These are phyloP conservation scores for Crepidotus sp. DNA, from an alignment of 1,284 basidiomycete genomes.

Conservation along the genomic window DNA sequence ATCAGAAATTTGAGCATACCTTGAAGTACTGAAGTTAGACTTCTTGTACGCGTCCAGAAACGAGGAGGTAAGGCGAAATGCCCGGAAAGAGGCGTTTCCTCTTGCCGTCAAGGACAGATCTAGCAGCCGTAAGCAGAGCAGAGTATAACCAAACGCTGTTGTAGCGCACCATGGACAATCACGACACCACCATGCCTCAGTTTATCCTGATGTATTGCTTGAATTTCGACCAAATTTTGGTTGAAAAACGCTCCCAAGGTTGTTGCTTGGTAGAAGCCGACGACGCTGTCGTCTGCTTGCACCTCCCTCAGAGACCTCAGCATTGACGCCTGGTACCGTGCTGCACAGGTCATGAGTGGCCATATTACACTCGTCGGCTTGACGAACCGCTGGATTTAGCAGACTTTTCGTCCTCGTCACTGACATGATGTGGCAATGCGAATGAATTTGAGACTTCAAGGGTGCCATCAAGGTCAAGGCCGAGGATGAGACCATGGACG, in stretches of 20 bases:
- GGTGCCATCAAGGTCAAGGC: slow-evolving; percentile 85
- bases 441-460: slow-evolving; percentile 93
- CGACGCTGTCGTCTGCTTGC: slow-evolving; percentile 88
- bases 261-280: slow-evolving; percentile 94
- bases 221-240: slow-evolving; percentile 83
- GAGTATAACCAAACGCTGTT: not conserved
- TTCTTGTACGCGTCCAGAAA: slow-evolving; percentile 85
- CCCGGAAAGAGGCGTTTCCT: slow-evolving; percentile 86
- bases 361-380: not conserved
- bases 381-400: slow-evolving; percentile 59
- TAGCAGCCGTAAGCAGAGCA: slow-evolving; percentile 21
- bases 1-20: slow-evolving; percentile 37
- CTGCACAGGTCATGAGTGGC: slow-evolving; percentile 30
- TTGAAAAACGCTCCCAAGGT: slow-evolving; percentile 89
- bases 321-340: slow-evolving; percentile 80
- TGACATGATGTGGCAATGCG: slow-evolving; percentile 64
- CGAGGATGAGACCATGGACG: slow-evolving; percentile 80
- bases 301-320: slow-evolving; percentile 85
- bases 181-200: slow-evolving; percentile 83
- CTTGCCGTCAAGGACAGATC: slow-evolving; percentile 69
- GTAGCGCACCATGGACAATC: slow-evolving; percentile 72
- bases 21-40: slow-evolving; percentile 80
- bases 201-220: slow-evolving; percentile 74
- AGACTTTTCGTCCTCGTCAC: slow-evolving; percentile 73
- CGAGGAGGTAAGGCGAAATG: slow-evolving; percentile 78